Percentiles rank a stretch among this genome's conserved stretches.
Conservation (phyloP, 169 alveolate genomes). For the Plasmodium falciparum region DNA sequence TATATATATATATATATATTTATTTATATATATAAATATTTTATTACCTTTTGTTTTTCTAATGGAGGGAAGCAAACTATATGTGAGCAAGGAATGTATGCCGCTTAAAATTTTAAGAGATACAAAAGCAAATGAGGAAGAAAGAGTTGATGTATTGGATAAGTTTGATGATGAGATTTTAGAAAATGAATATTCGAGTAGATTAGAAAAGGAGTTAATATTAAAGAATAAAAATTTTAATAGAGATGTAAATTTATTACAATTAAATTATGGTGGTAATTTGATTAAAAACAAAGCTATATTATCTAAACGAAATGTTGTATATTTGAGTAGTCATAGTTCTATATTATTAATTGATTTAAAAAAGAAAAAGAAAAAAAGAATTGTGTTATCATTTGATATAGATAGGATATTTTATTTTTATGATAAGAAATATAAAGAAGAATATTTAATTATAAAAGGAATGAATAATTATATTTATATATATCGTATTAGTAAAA, state of each 20-base stretch:
- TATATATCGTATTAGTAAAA: conserved; percentile 34
- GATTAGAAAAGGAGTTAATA: conserved; percentile 18
- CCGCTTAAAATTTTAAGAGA: background rate
- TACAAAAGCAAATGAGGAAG: background rate
- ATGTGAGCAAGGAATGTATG: background rate
- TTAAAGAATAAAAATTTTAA: conserved; percentile 17
- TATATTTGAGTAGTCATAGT: conserved; percentile 25
- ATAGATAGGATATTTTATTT: conserved; percentile 63
- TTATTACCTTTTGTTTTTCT: background rate
- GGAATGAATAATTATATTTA: conserved; percentile 26
- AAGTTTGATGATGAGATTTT: conserved; percentile 16
- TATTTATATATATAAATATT: background rate
- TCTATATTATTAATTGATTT: conserved; percentile 30
- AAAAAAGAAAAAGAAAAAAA: conserved; percentile 49
- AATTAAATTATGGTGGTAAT: conserved; percentile 29
- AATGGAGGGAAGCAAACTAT: background rate
- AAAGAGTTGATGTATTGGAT: background rate
- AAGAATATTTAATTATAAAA: conserved; percentile 66
- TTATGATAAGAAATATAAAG: conserved; percentile 25
- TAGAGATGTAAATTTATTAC: conserved; percentile 9
- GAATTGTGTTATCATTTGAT: conserved; percentile 41
- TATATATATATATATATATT: too few relatives aligned
- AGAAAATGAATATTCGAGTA: conserved; percentile 35
- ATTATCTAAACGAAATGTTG: conserved; percentile 14
- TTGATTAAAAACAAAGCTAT: conserved; percentile 33